Conservation (phyloP, 2,329 filamentous ascomycete genomes). For the Neofusicoccum kwambonambiense region DNA sequence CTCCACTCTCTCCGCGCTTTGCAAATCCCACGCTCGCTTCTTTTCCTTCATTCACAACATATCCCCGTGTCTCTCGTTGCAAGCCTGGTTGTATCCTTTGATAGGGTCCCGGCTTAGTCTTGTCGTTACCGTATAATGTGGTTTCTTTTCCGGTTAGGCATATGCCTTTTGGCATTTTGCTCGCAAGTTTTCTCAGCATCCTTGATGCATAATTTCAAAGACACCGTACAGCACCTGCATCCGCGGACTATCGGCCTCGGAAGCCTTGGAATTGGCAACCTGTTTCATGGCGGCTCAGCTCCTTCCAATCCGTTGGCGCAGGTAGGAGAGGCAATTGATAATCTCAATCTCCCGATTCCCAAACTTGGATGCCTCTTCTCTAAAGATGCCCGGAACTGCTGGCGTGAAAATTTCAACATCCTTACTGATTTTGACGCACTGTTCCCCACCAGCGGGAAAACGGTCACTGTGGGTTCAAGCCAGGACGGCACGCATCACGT, state of each 20-base stretch:
- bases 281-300: background rate
- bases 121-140: background rate
- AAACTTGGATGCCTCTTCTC: conserved; percentile 6
- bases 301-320: background rate
- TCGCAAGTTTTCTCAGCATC: background rate
- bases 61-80: background rate
- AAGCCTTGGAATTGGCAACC: background rate
- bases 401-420: conserved; percentile 44
- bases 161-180: conserved; percentile 8
- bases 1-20: background rate
- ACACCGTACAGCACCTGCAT: background rate
- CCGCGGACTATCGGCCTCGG: background rate
- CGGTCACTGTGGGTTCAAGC: conserved; percentile 27
- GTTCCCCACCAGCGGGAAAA: conserved; percentile 39
- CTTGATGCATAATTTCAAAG: background rate
- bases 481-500: conserved; percentile 23
- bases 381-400: conserved; percentile 37
- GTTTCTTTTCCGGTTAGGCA: background rate
- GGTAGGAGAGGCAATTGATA: background rate
- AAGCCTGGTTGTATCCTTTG: background rate
- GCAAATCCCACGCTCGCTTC: background rate
- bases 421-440: conserved; percentile 47
- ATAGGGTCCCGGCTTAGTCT: background rate
- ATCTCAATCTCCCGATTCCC: background rate
- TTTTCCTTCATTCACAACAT: background rate